Conservation (phyloP, 768 basidiomycete genomes). For the Psilocybe tampanensis region DNA sequence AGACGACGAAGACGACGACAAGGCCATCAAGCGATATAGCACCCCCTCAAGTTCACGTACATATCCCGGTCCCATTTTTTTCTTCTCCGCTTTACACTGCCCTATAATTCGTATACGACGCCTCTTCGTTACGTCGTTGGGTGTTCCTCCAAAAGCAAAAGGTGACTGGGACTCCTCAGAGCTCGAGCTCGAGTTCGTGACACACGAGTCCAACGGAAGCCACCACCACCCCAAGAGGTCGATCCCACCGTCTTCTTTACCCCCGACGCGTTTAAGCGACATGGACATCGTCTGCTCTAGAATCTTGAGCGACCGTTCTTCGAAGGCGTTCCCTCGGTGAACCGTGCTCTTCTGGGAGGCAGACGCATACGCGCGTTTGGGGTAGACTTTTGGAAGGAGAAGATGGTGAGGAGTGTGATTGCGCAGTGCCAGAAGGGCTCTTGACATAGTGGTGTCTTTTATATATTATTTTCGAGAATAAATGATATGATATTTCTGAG, state of each 20-base stretch:
- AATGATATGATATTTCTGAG: too few relatives aligned
- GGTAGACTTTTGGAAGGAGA: too few relatives aligned
- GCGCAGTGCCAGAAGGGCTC: too few relatives aligned
- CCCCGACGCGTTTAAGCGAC: constrained; percentile 78
- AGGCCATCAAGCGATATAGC: constrained; percentile 48
- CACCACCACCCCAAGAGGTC: constrained; percentile 95
- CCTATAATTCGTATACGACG: constrained; percentile 74
- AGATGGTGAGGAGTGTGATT: too few relatives aligned
- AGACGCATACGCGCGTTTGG: neutral
- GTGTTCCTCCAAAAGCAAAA: too few relatives aligned
- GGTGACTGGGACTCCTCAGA: too few relatives aligned
- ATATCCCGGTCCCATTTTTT: constrained; percentile 75
- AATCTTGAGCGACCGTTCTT: constrained; percentile 62
- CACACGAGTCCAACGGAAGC: constrained; percentile 38
- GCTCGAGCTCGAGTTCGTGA: neutral
- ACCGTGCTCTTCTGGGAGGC: constrained; percentile 46
- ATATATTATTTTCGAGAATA: too few relatives aligned
- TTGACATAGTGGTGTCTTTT: too few relatives aligned
- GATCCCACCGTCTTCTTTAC: constrained; percentile 87
- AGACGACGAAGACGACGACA: constrained; percentile 12
- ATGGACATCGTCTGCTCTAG: constrained; percentile 74
- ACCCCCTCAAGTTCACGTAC: constrained; percentile 95
- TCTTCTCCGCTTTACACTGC: constrained; percentile 92
- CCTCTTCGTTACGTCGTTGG: constrained; percentile 20
- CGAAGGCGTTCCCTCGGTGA: constrained; percentile 75